Conservation (phyloP, 768 basidiomycete genomes). For the Auricularia heimuer region DNA sequence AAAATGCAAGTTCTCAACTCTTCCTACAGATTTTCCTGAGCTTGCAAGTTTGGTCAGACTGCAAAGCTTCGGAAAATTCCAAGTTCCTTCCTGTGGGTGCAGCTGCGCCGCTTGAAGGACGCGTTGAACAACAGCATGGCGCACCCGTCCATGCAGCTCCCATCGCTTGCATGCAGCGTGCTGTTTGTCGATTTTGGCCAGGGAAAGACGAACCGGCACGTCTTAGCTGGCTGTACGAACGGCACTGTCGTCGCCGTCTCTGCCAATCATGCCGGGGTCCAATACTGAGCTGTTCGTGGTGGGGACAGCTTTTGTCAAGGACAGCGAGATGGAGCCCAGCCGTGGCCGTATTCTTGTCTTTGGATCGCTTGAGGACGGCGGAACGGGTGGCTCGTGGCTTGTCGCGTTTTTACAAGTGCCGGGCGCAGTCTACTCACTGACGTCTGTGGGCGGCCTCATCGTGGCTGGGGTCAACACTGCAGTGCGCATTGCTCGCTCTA, state of each 20-base stretch:
- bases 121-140: neutral
- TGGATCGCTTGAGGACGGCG: constrained; percentile 17
- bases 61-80: too few species aligned
- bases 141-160: neutral
- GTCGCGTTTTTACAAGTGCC: constrained; percentile 36
- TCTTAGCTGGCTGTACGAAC: neutral
- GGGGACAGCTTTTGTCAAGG: constrained; percentile 27
- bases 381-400: constrained; percentile 14
- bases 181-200: neutral
- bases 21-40: too few species aligned
- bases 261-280: constrained; percentile 17
- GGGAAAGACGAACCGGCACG: neutral
- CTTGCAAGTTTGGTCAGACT: too few species aligned
- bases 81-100: neutral
- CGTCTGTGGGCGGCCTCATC: too few species aligned
- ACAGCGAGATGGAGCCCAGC: constrained; percentile 27
- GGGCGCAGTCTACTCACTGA: constrained; percentile 66
- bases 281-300: constrained; percentile 34
- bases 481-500: too few species aligned
- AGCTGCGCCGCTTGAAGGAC: neutral
- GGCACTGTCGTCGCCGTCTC: constrained; percentile 7
- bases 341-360: constrained; percentile 53
- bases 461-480: too few species aligned
- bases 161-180: neutral
- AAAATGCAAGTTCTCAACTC: too few species aligned